Conservation (phyloP, 192 early-diverging fungal genomes). For the Funneliformis mosseae region DNA sequence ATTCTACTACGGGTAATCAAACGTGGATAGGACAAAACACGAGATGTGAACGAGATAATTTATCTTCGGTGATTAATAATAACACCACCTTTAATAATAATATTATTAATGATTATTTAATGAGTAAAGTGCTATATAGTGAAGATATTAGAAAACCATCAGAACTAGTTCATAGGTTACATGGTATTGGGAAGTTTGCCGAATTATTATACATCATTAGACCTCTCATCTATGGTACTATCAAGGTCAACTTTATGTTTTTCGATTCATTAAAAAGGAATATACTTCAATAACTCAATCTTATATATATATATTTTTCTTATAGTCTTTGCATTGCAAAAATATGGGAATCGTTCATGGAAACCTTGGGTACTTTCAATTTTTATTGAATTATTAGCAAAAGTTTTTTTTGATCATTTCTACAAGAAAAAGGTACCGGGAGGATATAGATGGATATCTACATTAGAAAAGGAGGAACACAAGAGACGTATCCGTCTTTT, state of each 20-base stretch:
- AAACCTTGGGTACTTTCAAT: constrained; percentile 86
- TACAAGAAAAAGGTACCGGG: constrained; percentile 33
- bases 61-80: constrained; percentile 48
- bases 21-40: neutral
- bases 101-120: constrained; percentile 60
- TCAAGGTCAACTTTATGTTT: neutral
- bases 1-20: neutral
- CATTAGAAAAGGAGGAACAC: constrained; percentile 80
- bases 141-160: constrained; percentile 67
- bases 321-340: constrained; percentile 71
- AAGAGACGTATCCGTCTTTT: constrained; percentile 72
- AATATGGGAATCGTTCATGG: constrained; percentile 75
- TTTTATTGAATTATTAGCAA: constrained; percentile 63
- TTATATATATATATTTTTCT: constrained; percentile 14
- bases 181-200: constrained; percentile 55
- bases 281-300: no score
- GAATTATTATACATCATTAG: constrained; percentile 84
- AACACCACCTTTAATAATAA: constrained; percentile 57
- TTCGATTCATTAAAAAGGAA: neutral
- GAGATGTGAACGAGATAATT: neutral
- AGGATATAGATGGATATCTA: constrained; percentile 35
- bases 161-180: constrained; percentile 66
- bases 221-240: constrained; percentile 81
- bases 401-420: constrained; percentile 47
- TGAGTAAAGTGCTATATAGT: constrained; percentile 58